A percentile compares a stretch with the other conserved stretches of the same genome.
phyloP scores from a whole-genome alignment of 371 early-diverging fungal genomes.

The Mucor piriformis region DNA sequence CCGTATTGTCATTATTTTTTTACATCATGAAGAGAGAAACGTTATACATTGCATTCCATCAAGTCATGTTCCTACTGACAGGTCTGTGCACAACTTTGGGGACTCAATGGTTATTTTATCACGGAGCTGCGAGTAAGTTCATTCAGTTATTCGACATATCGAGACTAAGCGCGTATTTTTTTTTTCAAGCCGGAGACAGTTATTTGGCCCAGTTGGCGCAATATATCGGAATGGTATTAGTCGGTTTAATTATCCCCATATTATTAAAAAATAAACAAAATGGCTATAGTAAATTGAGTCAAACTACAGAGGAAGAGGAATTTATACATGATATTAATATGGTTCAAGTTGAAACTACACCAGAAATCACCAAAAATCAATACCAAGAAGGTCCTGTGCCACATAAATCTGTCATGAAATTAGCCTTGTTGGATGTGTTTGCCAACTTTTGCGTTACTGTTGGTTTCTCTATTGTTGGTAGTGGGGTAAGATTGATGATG shows the following conservation, averaged over 20 bases:
- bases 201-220: conserved; percentile 58
- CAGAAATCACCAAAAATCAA: background rate
- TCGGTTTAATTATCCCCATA: conserved; percentile 58
- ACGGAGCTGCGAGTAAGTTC: conserved; percentile 65
- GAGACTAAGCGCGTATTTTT: conserved; percentile 1
- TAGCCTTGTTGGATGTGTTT: conserved; percentile 66
- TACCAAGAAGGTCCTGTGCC: conserved; percentile 39
- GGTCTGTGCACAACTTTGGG: conserved; percentile 64
- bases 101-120: conserved; percentile 68
- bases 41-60: conserved; percentile 47
- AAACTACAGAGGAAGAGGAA: conserved; percentile 11
- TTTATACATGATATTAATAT: conserved; percentile 3
- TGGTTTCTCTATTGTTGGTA: conserved; percentile 76
- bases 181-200: conserved; percentile 49
- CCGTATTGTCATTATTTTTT: background rate
- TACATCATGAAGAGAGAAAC: conserved; percentile 10
- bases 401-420: conserved; percentile 55
- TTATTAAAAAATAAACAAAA: conserved; percentile 29
- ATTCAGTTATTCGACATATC: background rate
- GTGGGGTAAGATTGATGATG: conserved; percentile 54
- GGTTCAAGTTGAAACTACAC: background rate
- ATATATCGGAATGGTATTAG: conserved; percentile 62
- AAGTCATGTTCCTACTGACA: conserved; percentile 56
- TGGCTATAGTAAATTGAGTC: conserved; percentile 8
- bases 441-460: conserved; percentile 73